These are phyloP conservation scores for Elsinoe perseae DNA, from an alignment of 2,329 filamentous ascomycete species.

Conservation along the genomic window DNA sequence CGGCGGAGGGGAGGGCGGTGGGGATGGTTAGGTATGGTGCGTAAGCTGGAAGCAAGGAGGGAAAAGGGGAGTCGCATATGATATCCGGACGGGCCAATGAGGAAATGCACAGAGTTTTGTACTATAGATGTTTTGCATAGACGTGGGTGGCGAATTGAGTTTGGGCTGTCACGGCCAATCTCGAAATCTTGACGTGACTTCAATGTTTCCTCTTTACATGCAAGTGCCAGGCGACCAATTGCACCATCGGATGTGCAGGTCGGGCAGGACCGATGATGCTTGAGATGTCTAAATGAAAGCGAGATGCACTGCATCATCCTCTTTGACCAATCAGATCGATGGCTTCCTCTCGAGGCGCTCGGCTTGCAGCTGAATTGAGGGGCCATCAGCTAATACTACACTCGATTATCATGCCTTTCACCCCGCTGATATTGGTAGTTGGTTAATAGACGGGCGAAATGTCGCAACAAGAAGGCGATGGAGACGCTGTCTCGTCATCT, in stretches of 20 bases:
- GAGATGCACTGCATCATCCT: no score
- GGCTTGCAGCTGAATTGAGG: no score
- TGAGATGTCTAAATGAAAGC: no score
- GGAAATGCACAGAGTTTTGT: background rate
- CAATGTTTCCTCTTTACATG: background rate
- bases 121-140: background rate
- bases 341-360: no score
- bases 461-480: no score
- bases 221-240: background rate
- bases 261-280: no score
- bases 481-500: no score
- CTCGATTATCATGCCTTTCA: no score
- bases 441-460: no score
- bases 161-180: background rate
- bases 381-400: no score
- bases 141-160: background rate
- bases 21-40: slow-evolving; percentile 17
- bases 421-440: no score
- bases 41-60: background rate
- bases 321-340: no score
- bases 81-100: background rate
- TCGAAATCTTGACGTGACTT: background rate
- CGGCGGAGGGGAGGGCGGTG: slow-evolving; percentile 23
- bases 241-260: background rate
- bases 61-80: background rate